Base-by-base conservation (phyloP, 192 early-diverging fungal genomes). In the Rhizophagus clarus region DNA sequence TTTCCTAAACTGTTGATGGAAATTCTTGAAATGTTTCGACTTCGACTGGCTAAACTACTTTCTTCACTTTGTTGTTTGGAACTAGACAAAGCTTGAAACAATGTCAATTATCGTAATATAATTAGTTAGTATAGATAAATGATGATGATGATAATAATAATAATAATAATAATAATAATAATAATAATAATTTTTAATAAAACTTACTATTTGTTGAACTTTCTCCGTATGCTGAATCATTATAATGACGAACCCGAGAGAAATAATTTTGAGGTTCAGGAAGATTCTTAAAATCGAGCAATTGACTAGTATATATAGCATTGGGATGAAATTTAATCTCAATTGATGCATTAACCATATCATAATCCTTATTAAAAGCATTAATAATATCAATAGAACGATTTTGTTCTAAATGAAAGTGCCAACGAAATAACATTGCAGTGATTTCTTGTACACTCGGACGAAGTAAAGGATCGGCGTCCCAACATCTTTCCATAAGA, bases 401-500 rank as follows among this genome's bases (percentile, higher is more conserved):
- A 32, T 62, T 62, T 45, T 63, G 56, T 76, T 63, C 37, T 7
- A 61, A 26, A 63, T 15, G 34, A 37, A 76, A 62, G 45, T 76
- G 61, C 61, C 61, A 72, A 28, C 71, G 40, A 17, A 72, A 72
- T 62, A 76, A 40, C 56, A 76, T 76, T 29, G 29, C 60, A 4
- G 60, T 74, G 20, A 74, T 60, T 61, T 74, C 47, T 60, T 74
- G 47, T 15, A 61, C 49, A 51, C 1, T 20, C 1, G 73, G 73
- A 29, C 73, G 45, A n/a, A 28, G 22, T 31, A 11, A 28, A 6
- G 73, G 73, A 28, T 74, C 73, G 34, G 73, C 24, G 61, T 74
- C 73, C 56, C 73, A 74, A 74, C 73, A 74, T 61, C 73, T 74
- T 74, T 74, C 73, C 26, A 74, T 56, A 15, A 74, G 37, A 0